Evolutionary conservation across 768 basidiomycete genomes (phyloP), one percentile per base, ranked within the genome.

Genomic region (Dictyophora rubrovolvata): DNA sequence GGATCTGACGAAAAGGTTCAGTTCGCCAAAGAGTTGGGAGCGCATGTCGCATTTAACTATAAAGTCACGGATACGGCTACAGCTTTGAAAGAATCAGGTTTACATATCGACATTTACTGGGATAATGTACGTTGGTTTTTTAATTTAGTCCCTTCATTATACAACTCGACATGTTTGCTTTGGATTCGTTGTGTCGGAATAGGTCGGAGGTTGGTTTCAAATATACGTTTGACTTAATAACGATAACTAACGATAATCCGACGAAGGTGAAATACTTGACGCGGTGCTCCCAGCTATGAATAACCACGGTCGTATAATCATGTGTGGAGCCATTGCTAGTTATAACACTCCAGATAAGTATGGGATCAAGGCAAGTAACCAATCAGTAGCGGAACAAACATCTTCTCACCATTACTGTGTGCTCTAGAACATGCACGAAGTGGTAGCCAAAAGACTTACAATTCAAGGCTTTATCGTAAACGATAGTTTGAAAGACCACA

Each of bases 241-340:
- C 28, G 7, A 28, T 28, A 28, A 28, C 28, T 28, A 28, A 28
- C 28, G 2, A 28, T 28, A 2, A 28, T n/a, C n/a, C 28, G 28
- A 28, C 28, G 28, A 51, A 42, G 83, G 84, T 1, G 76, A 80
- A 54, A 77, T 74, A 0, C 70, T 86, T 5, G 84, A 86, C 7
- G 72, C 76, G 11, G 84, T 80, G 0, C 66, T 86, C 4, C 69
- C 73, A 1, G 73, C 72, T 37, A 74, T 83, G 1, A 75, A 72
- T 0, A 53, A 63, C 0, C 62, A 73, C 20, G 80, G 81, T 0
- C 67, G 81, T 10, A 80, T 86, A 60, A 75, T 85, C 37, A 54
- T 48, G 35, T 73, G 72, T 54, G 71, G 71, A 18, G 65, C 68
- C n/a, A 71, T 72, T 21, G 61, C 67, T 9, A 65, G 63, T 5